These are phyloP conservation scores for Naganishia vishniacii DNA, from an alignment of 768 basidiomycete genomes.

Conservation along the genomic window DNA sequence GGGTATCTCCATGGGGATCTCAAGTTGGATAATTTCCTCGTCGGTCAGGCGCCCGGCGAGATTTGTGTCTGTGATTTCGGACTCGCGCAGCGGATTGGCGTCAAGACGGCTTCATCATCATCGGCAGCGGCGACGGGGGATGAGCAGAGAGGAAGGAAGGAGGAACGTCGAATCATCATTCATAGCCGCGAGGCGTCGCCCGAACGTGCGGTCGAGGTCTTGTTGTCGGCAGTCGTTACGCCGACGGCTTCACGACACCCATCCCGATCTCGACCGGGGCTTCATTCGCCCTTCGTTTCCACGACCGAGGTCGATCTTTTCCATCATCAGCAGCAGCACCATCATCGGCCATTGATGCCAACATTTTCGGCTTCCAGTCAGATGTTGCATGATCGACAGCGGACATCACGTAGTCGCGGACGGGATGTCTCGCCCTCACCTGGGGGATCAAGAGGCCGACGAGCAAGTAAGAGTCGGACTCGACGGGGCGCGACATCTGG, in stretches of 20 bases:
- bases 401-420: conserved; percentile 1
- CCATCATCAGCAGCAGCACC: conserved; percentile 5
- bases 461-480: conserved; percentile 2
- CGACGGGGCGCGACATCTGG: neutral
- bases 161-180: conserved; percentile 64
- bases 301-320: neutral
- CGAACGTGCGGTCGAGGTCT: neutral
- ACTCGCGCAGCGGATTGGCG: conserved; percentile 39
- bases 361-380: conserved; percentile 1
- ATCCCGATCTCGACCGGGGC: neutral
- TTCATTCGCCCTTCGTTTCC: conserved; percentile 18
- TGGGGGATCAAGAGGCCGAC: neutral
- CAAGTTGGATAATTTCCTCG: conserved; percentile 93
- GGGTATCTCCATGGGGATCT: conserved; percentile 84
- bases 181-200: conserved; percentile 58
- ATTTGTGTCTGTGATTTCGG: conserved; percentile 46
- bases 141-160: conserved; percentile 14
- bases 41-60: conserved; percentile 64
- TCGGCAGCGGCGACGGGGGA: conserved; percentile 7
- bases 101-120: neutral
- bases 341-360: neutral
- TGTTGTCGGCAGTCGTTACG: neutral
- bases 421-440: neutral
- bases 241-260: conserved; percentile 18
- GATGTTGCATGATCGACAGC: neutral